Percentiles rank a stretch among this genome's conserved stretches.
These are phyloP conservation scores for Pseudogymnoascus sp. DNA, from an alignment of 2,329 filamentous ascomycete genomes.

Conservation along the genomic window DNA sequence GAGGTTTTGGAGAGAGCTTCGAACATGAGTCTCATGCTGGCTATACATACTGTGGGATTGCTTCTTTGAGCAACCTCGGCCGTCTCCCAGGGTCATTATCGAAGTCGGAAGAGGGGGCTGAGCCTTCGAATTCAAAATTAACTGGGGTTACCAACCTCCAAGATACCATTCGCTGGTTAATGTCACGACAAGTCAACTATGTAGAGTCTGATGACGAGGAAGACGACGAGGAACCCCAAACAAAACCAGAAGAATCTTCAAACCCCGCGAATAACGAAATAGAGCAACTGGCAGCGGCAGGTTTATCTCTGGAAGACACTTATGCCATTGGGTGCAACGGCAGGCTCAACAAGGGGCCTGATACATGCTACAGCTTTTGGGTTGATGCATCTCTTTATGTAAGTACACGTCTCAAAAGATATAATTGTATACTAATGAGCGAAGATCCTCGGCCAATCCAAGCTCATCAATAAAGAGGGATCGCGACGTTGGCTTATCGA, in stretches of 20 bases:
- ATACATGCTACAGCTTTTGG: constrained; percentile 98
- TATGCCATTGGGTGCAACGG: constrained; percentile 74
- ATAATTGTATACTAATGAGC: constrained; percentile 15
- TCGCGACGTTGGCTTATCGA: constrained; percentile 75
- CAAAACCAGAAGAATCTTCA: constrained; percentile 35
- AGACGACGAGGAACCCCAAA: constrained; percentile 34
- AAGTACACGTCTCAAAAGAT: constrained; percentile 25
- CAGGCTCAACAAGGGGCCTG: constrained; percentile 80
- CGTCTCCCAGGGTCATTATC: constrained; percentile 21
- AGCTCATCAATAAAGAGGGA: constrained; percentile 51
- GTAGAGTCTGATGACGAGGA: constrained; percentile 38
- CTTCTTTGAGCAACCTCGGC: constrained; percentile 65
- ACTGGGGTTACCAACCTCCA: constrained; percentile 31
- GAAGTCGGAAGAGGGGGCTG: neutral
- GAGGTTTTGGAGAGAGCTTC: constrained; percentile 28
- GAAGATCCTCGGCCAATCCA: constrained; percentile 51
- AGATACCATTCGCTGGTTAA: constrained; percentile 47
- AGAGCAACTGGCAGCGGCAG: neutral
- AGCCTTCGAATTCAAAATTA: constrained; percentile 22
- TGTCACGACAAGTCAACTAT: constrained; percentile 58
- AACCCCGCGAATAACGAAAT: neutral
- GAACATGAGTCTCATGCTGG: constrained; percentile 47
- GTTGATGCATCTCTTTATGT: constrained; percentile 58
- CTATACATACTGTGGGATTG: constrained; percentile 83
- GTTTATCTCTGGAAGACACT: constrained; percentile 21